Conservation (phyloP, 257 asterid species). For the Gynochthodes officinalis region DNA sequence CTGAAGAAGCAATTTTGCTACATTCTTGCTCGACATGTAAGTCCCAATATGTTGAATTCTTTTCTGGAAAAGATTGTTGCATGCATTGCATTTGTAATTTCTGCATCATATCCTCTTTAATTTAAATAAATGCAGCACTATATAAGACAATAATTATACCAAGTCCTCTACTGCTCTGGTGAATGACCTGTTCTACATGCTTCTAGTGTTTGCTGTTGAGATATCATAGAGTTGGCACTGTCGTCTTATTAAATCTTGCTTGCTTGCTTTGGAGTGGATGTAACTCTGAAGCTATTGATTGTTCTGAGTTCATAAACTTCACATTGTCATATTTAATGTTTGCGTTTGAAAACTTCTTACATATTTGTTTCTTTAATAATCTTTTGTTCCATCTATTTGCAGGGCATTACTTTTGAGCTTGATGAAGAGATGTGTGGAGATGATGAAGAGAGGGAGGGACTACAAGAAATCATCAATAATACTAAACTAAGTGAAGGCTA, state of each 20-base stretch:
- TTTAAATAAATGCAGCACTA: background rate
- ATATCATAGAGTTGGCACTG: background rate
- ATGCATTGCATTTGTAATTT: background rate
- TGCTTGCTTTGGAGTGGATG: background rate
- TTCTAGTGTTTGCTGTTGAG: background rate
- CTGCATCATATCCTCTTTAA: background rate
- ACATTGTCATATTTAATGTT: background rate
- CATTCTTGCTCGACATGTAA: conserved; percentile 89
- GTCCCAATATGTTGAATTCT: conserved; percentile 24
- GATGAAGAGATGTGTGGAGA: conserved; percentile 53
- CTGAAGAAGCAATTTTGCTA: conserved; percentile 75
- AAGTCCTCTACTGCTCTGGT: background rate
- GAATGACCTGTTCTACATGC: background rate
- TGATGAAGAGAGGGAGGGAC: conserved; percentile 70
- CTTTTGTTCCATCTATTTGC: conserved; percentile 16
- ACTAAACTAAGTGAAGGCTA: conserved; percentile 83
- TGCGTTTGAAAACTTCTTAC: background rate
- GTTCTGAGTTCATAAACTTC: background rate
- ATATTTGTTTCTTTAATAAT: background rate
- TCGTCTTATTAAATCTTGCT: too few relatives aligned
- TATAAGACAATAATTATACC: background rate
- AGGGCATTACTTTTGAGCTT: conserved; percentile 76
- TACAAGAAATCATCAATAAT: conserved; percentile 77
- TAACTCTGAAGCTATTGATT: background rate
- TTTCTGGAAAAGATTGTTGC: conserved; percentile 7